Evolutionary conservation across 768 basidiomycete species (phyloP).

Genomic region (Saitozyma sp.): DNA sequence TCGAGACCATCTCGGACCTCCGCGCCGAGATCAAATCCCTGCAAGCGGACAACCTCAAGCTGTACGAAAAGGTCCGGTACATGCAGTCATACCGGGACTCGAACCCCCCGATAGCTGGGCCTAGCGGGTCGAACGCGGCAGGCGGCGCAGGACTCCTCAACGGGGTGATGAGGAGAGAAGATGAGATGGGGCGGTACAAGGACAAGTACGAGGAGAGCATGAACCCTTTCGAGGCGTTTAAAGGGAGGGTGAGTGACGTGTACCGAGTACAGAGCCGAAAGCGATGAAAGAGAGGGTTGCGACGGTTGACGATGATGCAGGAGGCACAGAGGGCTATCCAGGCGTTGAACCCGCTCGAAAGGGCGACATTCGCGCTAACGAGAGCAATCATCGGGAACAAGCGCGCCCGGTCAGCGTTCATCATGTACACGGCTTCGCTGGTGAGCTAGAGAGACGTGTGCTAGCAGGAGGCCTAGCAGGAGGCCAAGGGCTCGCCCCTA

Average conservation of each 20-base stretch:
- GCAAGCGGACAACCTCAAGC: conserved; percentile 91
- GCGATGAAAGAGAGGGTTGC: neutral
- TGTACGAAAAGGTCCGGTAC: conserved; percentile 98
- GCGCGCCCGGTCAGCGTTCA: conserved; percentile 82
- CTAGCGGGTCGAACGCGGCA: conserved; percentile 9
- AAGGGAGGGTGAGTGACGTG: conserved; percentile 72
- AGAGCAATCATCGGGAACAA: conserved; percentile 84
- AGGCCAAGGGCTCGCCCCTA: too few species aligned
- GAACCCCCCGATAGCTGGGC: conserved; percentile 52
- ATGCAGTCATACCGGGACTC: conserved; percentile 93
- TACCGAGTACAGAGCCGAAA: neutral
- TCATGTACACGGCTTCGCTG: conserved; percentile 67
- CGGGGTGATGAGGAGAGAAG: conserved; percentile 52
- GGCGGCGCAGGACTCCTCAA: conserved; percentile 20
- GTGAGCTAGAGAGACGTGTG: conserved; percentile 24
- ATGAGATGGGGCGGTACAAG: conserved; percentile 85
- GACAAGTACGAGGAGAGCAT: conserved; percentile 92
- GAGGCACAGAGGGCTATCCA: conserved; percentile 93
- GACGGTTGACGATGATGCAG: conserved; percentile 54
- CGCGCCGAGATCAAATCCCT: conserved; percentile 86
- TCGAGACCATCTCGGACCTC: conserved; percentile 90
- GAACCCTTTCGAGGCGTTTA: conserved; percentile 98
- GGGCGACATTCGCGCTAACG: conserved; percentile 80
- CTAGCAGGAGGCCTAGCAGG: neutral
- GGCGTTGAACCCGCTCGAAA: conserved; percentile 85